Percentiles rank a stretch among this genome's conserved stretches.
Conservation (phyloP, 1,284 basidiomycete species). For the Leccinum fuscescens region DNA sequence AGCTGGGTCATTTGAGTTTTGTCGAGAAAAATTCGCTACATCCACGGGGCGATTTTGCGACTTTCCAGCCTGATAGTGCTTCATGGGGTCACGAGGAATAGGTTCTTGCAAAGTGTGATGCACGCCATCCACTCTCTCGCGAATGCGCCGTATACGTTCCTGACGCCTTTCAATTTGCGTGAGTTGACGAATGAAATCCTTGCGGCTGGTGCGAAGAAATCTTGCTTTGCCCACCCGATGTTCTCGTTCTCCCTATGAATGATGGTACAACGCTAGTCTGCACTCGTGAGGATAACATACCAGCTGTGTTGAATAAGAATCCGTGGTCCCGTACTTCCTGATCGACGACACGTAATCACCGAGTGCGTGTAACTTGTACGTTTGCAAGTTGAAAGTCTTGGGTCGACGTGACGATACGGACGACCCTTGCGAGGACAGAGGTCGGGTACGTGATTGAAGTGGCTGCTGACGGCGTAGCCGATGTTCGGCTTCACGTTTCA, state of each 20-base stretch:
- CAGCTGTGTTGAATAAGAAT: conserved; percentile 11
- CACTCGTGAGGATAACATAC: neutral
- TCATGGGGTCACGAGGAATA: too few species aligned
- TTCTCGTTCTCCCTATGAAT: conserved; percentile 14
- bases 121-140: neutral
- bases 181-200: conserved; percentile 1
- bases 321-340: conserved; percentile 17
- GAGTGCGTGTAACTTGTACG: conserved; percentile 25
- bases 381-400: conserved; percentile 22
- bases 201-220: conserved; percentile 1
- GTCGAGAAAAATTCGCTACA: neutral
- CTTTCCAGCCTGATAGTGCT: neutral
- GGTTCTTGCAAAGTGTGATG: neutral
- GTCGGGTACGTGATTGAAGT: neutral
- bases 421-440: neutral
- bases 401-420: neutral
- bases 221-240: conserved; percentile 3
- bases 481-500: neutral
- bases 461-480: neutral
- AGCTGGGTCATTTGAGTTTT: neutral
- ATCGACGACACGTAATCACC: conserved; percentile 19
- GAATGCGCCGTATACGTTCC: neutral
- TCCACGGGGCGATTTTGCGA: neutral
- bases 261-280: neutral
- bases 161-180: conserved; percentile 1